These are phyloP conservation scores for Beauveria sp. DNA, from an alignment of 2,329 filamentous ascomycete species.

Conservation along the genomic window DNA sequence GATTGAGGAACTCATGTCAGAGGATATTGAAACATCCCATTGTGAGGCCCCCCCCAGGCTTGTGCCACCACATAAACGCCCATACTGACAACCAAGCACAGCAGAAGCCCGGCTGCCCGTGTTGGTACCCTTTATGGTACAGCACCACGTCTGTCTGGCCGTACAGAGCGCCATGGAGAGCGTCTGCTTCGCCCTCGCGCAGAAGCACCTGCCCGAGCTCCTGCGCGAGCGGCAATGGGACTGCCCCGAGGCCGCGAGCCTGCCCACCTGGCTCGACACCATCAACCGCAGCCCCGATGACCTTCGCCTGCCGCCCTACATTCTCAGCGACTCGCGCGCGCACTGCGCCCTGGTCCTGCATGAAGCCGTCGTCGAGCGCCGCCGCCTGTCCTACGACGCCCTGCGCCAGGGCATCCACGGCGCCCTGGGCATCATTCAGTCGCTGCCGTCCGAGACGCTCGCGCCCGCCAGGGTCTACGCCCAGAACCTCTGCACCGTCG, in stretches of 20 bases:
- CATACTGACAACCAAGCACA: not conserved
- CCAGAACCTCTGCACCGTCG: not conserved
- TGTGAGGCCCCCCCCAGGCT: not conserved
- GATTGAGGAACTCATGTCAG: not conserved
- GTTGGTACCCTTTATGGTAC: not conserved
- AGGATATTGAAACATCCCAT: not conserved
- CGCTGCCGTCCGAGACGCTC: not conserved
- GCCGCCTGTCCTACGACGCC: not conserved
- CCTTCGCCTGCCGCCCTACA: not conserved
- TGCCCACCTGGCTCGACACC: not conserved
- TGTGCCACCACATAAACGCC: too few relatives aligned
- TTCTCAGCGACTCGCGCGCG: not conserved
- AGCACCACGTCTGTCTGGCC: not conserved
- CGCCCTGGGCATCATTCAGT: not conserved
- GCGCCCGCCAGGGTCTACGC: not conserved
- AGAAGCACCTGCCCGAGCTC: not conserved
- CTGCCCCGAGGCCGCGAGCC: not conserved
- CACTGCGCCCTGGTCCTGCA: not conserved
- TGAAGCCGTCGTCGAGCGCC: not conserved
- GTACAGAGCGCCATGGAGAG: not conserved
- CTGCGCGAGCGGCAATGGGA: not conserved
- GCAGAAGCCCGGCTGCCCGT: not conserved
- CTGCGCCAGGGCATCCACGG: not conserved
- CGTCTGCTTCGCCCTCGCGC: not conserved
- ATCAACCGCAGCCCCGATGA: not conserved